Conservation (phyloP, 148 eudicot genomes). For the Vaccinium darrowii region DNA sequence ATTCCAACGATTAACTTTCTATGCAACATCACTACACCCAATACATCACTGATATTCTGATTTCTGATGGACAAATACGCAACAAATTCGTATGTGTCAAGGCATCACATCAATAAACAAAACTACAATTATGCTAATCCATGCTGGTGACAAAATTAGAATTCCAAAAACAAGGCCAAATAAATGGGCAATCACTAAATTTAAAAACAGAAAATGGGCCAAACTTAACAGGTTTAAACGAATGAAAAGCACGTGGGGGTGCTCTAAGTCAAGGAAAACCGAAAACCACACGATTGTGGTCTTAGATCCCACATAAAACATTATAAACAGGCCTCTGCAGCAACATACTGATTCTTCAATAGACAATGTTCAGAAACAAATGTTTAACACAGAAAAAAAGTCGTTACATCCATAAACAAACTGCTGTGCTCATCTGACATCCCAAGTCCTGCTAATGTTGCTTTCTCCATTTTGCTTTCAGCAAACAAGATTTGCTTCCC, state of each 20-base stretch:
- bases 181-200: not conserved
- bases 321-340: not conserved
- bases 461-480: not conserved
- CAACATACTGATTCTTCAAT: not conserved
- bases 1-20: not conserved
- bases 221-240: not conserved
- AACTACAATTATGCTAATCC: not conserved
- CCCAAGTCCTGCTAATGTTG: not conserved
- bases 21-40: not conserved
- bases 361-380: not conserved
- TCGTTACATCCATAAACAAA: not conserved
- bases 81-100: not conserved
- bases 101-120: slow-evolving; percentile 3
- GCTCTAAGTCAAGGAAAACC: not conserved
- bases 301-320: not conserved
- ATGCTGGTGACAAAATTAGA: not conserved
- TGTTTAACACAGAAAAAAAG: not conserved
- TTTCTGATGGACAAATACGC: not conserved
- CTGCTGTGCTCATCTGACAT: not conserved
- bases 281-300: not conserved
- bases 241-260: not conserved
- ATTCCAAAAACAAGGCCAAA: not conserved
- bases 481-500: slow-evolving; percentile 1
- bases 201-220: not conserved
- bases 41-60: not conserved